Evolutionary conservation across 306 rosid species (phyloP).

Genomic region (Pachyrhizus erosus): DNA sequence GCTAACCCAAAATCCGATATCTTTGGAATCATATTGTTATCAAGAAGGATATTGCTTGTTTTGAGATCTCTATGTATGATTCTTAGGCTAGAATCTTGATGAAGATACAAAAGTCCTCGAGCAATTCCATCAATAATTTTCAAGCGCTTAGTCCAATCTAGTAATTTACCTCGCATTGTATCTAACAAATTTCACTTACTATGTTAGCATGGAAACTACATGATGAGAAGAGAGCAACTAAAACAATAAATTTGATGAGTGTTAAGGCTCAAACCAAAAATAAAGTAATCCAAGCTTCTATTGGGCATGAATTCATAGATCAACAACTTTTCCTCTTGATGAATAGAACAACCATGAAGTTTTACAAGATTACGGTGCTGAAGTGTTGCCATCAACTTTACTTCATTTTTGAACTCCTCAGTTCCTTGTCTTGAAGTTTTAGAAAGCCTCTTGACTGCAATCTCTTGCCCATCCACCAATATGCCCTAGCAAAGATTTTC

Average conservation of each 20-base stretch:
- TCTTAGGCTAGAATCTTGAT: constrained; percentile 16
- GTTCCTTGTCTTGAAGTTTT: neutral
- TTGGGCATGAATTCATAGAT: constrained; percentile 33
- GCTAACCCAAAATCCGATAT: constrained; percentile 37
- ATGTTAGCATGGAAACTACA: neutral
- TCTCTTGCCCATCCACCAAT: neutral
- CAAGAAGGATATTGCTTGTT: constrained; percentile 25
- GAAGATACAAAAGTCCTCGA: constrained; percentile 5
- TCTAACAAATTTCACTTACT: neutral
- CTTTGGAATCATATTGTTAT: constrained; percentile 23
- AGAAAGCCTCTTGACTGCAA: constrained; percentile 9
- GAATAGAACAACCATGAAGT: constrained; percentile 36
- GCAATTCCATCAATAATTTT: constrained; percentile 14
- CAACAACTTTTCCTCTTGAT: neutral
- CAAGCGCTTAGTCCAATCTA: neutral
- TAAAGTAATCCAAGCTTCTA: constrained; percentile 32
- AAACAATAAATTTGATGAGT: neutral
- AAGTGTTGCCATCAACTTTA: constrained; percentile 33
- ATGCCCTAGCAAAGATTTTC: neutral
- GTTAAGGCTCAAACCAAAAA: constrained; percentile 28
- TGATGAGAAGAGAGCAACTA: neutral
- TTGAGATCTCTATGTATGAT: constrained; percentile 31
- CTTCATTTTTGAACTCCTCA: constrained; percentile 31
- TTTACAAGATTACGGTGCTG: constrained; percentile 35
- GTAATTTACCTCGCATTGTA: neutral